Conservation (phyloP, 345 rosid genomes). For the Bruguiera gymnorhiza region DNA sequence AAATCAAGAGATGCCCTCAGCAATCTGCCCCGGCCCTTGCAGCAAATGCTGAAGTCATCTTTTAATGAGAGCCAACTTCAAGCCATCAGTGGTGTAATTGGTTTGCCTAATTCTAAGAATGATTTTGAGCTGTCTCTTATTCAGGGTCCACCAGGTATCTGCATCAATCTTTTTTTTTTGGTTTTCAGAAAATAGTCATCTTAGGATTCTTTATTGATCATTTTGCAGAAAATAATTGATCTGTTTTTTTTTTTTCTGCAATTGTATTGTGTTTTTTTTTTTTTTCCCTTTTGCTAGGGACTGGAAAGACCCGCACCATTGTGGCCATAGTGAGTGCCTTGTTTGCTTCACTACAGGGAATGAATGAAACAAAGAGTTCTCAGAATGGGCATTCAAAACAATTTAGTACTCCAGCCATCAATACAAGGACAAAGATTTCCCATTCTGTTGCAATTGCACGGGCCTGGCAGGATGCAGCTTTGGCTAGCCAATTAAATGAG, state of each 20-base stretch:
- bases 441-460: constrained; percentile 72
- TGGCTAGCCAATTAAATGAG: constrained; percentile 72
- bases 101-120: constrained; percentile 44
- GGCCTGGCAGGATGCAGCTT: constrained; percentile 98
- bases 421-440: constrained; percentile 49
- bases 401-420: constrained; percentile 33
- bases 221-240: constrained; percentile 2
- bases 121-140: constrained; percentile 77
- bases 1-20: constrained; percentile 43
- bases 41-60: constrained; percentile 60
- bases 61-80: constrained; percentile 86
- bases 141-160: constrained; percentile 98
- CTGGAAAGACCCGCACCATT: constrained; percentile 95
- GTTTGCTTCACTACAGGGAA: constrained; percentile 57
- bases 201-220: background rate
- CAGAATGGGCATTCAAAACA: constrained; percentile 34
- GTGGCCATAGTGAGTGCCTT: constrained; percentile 87
- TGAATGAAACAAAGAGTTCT: constrained; percentile 32
- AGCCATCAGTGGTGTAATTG: constrained; percentile 65
- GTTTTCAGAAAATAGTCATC: background rate
- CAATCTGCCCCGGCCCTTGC: constrained; percentile 62
- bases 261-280: background rate
- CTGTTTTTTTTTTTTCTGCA: constrained; percentile 1
- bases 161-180: constrained; percentile 2
- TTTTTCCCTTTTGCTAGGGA: constrained; percentile 44